phyloP scores from a whole-genome alignment of 345 rosid genomes.

The Boechera stricta region DNA sequence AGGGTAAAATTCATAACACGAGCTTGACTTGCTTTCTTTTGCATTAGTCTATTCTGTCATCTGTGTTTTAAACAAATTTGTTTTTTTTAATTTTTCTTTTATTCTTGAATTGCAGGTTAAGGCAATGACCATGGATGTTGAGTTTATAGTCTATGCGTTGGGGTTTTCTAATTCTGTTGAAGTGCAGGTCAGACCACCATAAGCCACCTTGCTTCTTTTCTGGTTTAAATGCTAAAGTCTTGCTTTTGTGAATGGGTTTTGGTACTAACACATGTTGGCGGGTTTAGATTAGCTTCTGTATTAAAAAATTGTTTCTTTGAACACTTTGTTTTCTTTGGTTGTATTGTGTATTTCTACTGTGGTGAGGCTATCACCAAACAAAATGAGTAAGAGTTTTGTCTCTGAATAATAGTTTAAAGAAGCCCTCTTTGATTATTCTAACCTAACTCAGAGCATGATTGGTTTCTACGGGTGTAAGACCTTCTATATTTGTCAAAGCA shows the following conservation, averaged over 20 bases:
- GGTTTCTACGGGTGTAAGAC: background rate
- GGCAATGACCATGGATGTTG: constrained; percentile 76
- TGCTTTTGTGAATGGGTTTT: constrained; percentile 22
- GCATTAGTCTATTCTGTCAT: background rate
- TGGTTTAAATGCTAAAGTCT: constrained; percentile 6
- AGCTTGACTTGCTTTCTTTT: constrained; percentile 30
- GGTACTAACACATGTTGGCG: background rate
- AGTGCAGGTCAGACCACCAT: constrained; percentile 70
- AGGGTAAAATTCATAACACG: constrained; percentile 58
- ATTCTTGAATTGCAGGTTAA: constrained; percentile 66
- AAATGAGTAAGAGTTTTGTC: background rate
- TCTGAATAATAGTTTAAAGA: constrained; percentile 13
- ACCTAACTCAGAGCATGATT: constrained; percentile 11
- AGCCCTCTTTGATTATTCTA: constrained; percentile 1
- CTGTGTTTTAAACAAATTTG: constrained; percentile 1
- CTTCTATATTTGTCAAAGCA: background rate
- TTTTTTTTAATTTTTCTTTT: background rate
- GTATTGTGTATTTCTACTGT: background rate
- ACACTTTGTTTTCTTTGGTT: background rate
- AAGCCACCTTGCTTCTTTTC: constrained; percentile 22
- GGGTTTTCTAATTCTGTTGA: constrained; percentile 70
- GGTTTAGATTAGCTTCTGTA: background rate
- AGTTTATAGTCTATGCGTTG: constrained; percentile 75
- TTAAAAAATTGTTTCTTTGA: background rate
- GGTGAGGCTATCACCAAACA: background rate